A percentile compares a stretch with the other conserved stretches of the same genome.
These are phyloP conservation scores for Poteriospumella lacustris DNA, from an alignment of 108 stramenopile genomes.

Conservation along the genomic window DNA sequence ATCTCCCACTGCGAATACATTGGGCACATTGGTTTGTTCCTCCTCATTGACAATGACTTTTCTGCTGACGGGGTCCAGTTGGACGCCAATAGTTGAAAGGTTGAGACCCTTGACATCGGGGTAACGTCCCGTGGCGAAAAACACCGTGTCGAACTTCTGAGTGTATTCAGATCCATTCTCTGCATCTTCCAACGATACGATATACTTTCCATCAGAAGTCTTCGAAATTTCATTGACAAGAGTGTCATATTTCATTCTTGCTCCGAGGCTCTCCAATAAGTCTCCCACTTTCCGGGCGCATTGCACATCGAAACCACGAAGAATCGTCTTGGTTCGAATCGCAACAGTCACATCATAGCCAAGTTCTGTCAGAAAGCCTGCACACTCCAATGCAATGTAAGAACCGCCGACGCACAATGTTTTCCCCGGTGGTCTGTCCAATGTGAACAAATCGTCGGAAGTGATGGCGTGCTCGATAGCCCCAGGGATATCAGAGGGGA, in stretches of 20 bases:
- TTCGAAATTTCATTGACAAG: neutral
- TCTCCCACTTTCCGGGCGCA: neutral
- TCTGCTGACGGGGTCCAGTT: neutral
- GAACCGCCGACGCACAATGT: conserved; percentile 10
- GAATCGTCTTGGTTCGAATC: neutral
- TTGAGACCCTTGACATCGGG: neutral
- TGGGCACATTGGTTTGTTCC: neutral
- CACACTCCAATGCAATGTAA: conserved; percentile 19
- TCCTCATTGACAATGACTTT: neutral
- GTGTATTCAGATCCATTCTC: neutral
- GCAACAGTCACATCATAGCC: conserved; percentile 9
- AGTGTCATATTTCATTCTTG: neutral
- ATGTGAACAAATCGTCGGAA: conserved; percentile 3
- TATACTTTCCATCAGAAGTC: neutral
- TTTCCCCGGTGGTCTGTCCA: neutral
- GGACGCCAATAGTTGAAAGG: neutral
- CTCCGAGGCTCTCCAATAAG: neutral
- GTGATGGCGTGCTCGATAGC: neutral
- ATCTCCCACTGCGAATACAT: conserved; percentile 11
- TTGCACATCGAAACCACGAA: conserved; percentile 13
- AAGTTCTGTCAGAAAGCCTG: neutral
- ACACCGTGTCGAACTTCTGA: neutral
- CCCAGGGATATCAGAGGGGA: neutral
- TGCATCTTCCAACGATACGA: neutral
- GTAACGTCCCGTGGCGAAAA: neutral